phyloP scores from a whole-genome alignment of 257 asterid species.

The Leptodermis oblonga region DNA sequence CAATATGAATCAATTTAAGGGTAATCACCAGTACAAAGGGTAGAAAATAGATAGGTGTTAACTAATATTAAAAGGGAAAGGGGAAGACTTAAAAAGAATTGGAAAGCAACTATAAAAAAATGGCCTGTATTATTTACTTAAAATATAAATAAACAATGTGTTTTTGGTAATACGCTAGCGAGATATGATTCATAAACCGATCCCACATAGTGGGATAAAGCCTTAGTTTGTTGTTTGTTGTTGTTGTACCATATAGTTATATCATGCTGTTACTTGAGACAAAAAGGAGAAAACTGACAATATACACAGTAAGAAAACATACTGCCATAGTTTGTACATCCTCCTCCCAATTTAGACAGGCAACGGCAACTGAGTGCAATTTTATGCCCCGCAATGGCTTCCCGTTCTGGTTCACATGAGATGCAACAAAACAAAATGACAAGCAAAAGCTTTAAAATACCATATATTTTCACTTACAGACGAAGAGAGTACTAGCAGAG shows the following conservation, averaged over 20 bases:
- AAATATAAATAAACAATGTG: too few species aligned
- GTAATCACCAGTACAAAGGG: too few species aligned
- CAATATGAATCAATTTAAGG: neutral
- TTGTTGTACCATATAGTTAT: neutral
- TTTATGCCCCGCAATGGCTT: conserved; percentile 78
- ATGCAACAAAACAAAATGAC: conserved; percentile 3
- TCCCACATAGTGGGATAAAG: too few species aligned
- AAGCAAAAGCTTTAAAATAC: conserved; percentile 7
- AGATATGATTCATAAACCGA: too few species aligned
- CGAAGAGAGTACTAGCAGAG: neutral
- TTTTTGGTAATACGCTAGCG: too few species aligned
- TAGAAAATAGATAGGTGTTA: too few species aligned
- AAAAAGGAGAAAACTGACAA: neutral
- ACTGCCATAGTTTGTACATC: conserved; percentile 55
- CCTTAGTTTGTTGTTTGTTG: too few species aligned
- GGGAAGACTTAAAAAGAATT: too few species aligned
- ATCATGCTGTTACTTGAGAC: neutral
- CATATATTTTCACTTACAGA: neutral
- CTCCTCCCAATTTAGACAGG: conserved; percentile 93
- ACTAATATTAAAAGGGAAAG: too few species aligned
- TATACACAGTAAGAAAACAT: conserved; percentile 20
- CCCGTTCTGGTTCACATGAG: conserved; percentile 59
- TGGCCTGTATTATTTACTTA: too few species aligned
- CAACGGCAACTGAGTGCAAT: conserved; percentile 63
- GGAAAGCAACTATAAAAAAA: too few species aligned